Conservation (phyloP, 805 yeast species). For the Komagataella kurtzmanii region DNA sequence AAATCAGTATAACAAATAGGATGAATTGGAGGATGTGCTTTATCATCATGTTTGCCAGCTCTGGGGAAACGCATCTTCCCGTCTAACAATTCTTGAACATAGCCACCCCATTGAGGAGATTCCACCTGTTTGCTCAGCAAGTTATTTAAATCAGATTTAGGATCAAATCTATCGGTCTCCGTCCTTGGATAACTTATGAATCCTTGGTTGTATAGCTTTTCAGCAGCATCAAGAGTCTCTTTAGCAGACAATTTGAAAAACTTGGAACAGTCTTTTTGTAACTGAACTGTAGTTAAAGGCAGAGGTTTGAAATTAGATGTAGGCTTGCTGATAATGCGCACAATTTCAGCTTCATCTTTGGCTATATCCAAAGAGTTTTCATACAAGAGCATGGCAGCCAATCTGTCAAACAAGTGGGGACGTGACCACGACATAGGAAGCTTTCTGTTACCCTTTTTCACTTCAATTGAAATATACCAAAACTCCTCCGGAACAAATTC, state of each 20-base stretch:
- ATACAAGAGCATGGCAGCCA: constrained; percentile 48
- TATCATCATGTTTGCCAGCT: constrained; percentile 73
- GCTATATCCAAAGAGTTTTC: constrained; percentile 44
- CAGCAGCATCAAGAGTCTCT: constrained; percentile 66
- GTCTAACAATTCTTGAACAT: constrained; percentile 34
- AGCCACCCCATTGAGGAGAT: constrained; percentile 56
- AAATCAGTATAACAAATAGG: constrained; percentile 46
- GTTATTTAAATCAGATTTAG: constrained; percentile 52
- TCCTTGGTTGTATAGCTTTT: constrained; percentile 73
- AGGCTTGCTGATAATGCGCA: constrained; percentile 40
- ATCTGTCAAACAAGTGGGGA: constrained; percentile 58
- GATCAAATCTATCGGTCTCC: constrained; percentile 83
- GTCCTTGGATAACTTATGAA: constrained; percentile 94
- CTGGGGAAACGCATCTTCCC: constrained; percentile 55
- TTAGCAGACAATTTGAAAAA: constrained; percentile 72
- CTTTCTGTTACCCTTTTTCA: constrained; percentile 26
- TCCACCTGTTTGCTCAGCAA: constrained; percentile 48
- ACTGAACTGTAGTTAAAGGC: constrained; percentile 88
- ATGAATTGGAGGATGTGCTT: constrained; percentile 98
- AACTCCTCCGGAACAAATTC: constrained; percentile 65
- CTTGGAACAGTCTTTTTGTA: constrained; percentile 76
- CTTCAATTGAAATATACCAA: constrained; percentile 55
- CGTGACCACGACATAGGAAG: constrained; percentile 59
- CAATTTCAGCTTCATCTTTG: constrained; percentile 34
- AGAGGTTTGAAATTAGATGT: constrained; percentile 71